Percentiles rank a stretch among this genome's conserved stretches.
Evolutionary conservation across 495 filamentous ascomycete species (phyloP).

Genomic region (Hypoxylon lienhwacheense): DNA sequence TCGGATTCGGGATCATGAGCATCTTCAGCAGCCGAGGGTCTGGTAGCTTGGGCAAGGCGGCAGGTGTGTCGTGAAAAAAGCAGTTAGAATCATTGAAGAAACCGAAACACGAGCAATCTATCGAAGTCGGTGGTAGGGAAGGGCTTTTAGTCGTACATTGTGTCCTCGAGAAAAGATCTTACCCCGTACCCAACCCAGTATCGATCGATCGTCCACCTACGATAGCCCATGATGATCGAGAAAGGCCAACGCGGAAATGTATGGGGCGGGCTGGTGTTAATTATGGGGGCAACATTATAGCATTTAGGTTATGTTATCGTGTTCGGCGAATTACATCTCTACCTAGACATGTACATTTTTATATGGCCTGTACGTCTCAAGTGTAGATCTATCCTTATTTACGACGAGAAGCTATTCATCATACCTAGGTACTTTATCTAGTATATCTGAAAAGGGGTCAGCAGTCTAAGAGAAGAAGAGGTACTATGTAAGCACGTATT

Average conservation of each 20-base stretch:
- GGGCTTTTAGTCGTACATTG: not conserved
- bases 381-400: not conserved
- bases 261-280: too few species aligned
- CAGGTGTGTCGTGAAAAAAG: conserved; percentile 34
- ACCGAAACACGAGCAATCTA: conserved; percentile 1
- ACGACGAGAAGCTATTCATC: not conserved
- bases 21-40: conserved; percentile 70
- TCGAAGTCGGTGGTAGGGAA: not conserved
- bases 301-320: too few species aligned
- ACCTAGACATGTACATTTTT: too few species aligned
- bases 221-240: too few species aligned
- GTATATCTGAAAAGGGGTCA: not conserved
- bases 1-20: conserved; percentile 82
- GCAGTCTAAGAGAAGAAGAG: too few species aligned
- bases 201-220: too few species aligned
- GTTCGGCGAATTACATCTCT: too few species aligned
- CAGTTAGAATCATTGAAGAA: not conserved
- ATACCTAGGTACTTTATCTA: not conserved
- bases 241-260: too few species aligned
- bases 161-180: not conserved
- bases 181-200: too few species aligned
- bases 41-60: conserved; percentile 46
- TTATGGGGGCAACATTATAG: too few species aligned
- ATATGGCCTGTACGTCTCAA: too few species aligned
- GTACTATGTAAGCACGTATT: too few species aligned